Evolutionary conservation across 140 eudicot species (phyloP), one percentile per base, ranked within the genome.

Genomic region (Anethum foeniculum): DNA sequence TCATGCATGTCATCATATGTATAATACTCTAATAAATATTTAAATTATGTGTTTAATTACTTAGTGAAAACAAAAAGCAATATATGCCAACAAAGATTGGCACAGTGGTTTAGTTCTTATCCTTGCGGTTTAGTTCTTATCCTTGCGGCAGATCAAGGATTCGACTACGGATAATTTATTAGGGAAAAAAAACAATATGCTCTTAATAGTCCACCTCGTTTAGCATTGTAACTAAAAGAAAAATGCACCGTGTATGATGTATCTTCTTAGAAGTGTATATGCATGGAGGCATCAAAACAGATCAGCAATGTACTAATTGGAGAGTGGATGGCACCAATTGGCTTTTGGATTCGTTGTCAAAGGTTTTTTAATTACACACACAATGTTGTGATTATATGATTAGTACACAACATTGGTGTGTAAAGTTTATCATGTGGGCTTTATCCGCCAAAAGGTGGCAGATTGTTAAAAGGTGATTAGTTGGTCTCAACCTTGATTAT

Each of bases 301-400:
- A 58, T 60, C 32, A 60, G 68, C 68, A n/a, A 8, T 60, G 68
- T 60, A 8, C 68, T 15, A 60, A 21, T 21, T 60, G 15, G 9
- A 60, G 68, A 60, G 68, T 60, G 68, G 68, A 60, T n/a, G 32
- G 68, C 68, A 60, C 68, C 68, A 60, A 60, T 8, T n/a, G 27
- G 68, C 68, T 60, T 60, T 60, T n/a, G 30, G 68, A 60, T 60
- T 60, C 68, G 68, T 60, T 60, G 32, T 14, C 68, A 8, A 60
- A 9, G 68, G 27, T 60, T 60, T 8, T 1, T 60, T 60, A 56
- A 60, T n/a, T n/a, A n/a, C 9, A 23, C 30, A 23, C n/a, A 23
- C 65, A 56, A 1, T 6, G 0, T 0, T 19, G 10, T 6, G 16
- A 8, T 12, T 1, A 6, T 56, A 21, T 60, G 68, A n/a, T 60